Percentiles rank a stretch among this genome's conserved stretches.
Evolutionary conservation across 441 rosid species (phyloP).

Genomic region (Corymbia citriodora): DNA sequence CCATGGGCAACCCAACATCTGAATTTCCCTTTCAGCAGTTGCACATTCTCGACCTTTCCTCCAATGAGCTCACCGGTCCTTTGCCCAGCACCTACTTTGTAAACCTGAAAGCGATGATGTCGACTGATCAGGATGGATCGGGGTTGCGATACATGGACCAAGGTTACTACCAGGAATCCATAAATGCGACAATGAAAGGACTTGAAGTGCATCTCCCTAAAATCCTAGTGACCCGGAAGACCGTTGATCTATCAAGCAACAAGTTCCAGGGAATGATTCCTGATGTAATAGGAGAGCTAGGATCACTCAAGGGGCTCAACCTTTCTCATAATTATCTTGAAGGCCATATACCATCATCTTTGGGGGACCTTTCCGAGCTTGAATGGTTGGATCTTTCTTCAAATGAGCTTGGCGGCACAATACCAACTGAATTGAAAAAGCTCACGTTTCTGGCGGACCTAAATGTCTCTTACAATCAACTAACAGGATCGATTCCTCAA

Average conservation of each 20-base stretch:
- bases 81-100: background rate
- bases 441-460: background rate
- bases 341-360: background rate
- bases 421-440: background rate
- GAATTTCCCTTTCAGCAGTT: background rate
- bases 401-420: background rate
- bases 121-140: background rate
- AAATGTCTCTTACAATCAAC: background rate
- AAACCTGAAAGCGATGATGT: background rate
- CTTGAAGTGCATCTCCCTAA: fast-evolving
- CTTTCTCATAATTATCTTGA: background rate
- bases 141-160: background rate
- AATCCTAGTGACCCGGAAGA: background rate
- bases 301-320: background rate
- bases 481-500: background rate
- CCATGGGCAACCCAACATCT: background rate
- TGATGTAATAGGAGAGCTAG: background rate
- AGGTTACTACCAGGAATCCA: background rate
- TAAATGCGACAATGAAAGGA: background rate
- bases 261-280: background rate
- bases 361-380: background rate
- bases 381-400: conserved; percentile 6
- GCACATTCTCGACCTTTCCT: background rate
- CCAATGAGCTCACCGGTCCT: background rate
- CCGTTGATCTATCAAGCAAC: background rate